A percentile compares a stretch with the other conserved stretches of the same genome.
Conservation (phyloP, 2,329 filamentous ascomycete species). For the Lecanosticta acicola region DNA sequence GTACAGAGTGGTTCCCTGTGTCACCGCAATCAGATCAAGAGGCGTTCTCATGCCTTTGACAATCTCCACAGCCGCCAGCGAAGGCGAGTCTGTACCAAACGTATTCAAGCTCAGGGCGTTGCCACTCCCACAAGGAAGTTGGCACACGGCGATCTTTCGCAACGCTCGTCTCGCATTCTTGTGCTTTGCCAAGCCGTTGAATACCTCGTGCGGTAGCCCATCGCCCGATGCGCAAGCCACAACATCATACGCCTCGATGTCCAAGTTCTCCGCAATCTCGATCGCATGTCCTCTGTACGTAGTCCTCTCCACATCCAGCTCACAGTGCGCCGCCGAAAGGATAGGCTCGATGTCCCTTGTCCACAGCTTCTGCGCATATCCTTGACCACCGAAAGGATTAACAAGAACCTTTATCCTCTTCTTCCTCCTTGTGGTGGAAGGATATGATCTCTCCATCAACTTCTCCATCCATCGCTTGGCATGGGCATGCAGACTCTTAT, state of each 20-base stretch:
- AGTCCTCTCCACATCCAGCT: conserved; percentile 68
- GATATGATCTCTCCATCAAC: conserved; percentile 68
- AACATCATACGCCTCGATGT: conserved; percentile 76
- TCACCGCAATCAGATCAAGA: conserved; percentile 80
- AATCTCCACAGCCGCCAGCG: conserved; percentile 71
- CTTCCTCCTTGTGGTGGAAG: conserved; percentile 52
- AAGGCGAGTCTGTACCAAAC: conserved; percentile 71
- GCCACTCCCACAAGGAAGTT: conserved; percentile 87
- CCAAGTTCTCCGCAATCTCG: conserved; percentile 67
- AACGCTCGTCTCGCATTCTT: conserved; percentile 70
- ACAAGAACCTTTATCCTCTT: conserved; percentile 83
- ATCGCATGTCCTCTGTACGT: conserved; percentile 69
- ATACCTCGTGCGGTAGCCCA: conserved; percentile 85
- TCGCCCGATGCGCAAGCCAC: conserved; percentile 88
- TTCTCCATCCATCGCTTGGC: conserved; percentile 56
- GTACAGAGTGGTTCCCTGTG: conserved; percentile 66
- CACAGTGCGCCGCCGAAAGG: conserved; percentile 73
- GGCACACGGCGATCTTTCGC: conserved; percentile 69
- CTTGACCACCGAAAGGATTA: conserved; percentile 86
- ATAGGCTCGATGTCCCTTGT: conserved; percentile 71
- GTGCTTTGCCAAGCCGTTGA: conserved; percentile 81
- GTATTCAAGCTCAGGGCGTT: conserved; percentile 91
- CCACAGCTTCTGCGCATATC: conserved; percentile 68
- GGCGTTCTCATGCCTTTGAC: conserved; percentile 83
- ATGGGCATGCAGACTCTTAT: conserved; percentile 46